These are phyloP conservation scores for Curvularia spicifera DNA, from an alignment of 2,329 filamentous ascomycete species.

Conservation along the genomic window DNA sequence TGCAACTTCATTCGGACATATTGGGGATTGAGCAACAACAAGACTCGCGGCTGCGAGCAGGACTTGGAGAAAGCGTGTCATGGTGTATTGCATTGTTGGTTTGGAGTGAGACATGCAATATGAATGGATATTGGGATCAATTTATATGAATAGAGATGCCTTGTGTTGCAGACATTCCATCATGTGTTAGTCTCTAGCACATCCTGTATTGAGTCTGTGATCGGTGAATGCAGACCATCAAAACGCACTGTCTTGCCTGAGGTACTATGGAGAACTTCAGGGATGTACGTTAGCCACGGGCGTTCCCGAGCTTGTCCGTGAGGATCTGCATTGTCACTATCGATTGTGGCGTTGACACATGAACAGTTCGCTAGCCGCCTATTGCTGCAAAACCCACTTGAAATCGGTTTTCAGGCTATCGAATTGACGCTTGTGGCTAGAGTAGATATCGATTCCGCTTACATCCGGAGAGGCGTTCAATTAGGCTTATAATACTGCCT, in stretches of 20 bases:
- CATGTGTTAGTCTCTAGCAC: not conserved
- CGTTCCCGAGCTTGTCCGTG: constrained; percentile 1
- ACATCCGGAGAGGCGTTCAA: not conserved
- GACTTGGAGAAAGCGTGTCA: constrained; percentile 9
- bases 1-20: constrained; percentile 19
- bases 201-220: not conserved
- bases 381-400: no score
- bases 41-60: constrained; percentile 7
- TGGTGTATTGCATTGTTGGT: not conserved
- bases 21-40: constrained; percentile 5
- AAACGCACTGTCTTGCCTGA: not conserved
- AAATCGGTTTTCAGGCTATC: no score
- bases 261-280: not conserved
- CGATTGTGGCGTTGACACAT: constrained; percentile 1
- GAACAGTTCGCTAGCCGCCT: not conserved
- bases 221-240: not conserved
- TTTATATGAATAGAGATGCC: not conserved
- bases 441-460: not conserved
- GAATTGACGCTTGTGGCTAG: not conserved
- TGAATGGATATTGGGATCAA: not conserved
- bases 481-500: not conserved
- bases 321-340: constrained; percentile 5
- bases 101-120: not conserved
- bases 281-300: constrained; percentile 2
- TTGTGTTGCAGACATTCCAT: no score